Base-by-base conservation (phyloP, 345 rosid species). In the Raphanus raphanistrum region DNA sequence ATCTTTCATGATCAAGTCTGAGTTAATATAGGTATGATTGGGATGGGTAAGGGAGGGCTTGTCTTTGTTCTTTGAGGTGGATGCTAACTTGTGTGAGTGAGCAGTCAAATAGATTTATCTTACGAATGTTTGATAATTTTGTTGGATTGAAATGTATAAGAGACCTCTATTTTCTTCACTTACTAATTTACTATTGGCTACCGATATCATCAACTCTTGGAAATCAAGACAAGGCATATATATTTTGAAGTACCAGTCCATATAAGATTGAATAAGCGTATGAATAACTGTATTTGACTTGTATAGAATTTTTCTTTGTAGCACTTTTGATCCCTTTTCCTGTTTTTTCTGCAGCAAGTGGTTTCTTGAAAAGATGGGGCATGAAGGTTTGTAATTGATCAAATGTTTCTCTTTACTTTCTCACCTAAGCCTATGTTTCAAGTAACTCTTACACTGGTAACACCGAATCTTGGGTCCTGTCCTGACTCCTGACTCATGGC, bases 301-400 rank as follows among this genome's bases (percentile, higher is more conserved):
- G 25, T 29, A 6, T 63, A 69, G 27, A 48, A n/a, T 16, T 59
- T 13, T 63, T 74, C 12, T 58, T 57, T 70, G 66, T 28, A 3
- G 9, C 75, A 36, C 52, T 66, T 29, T 29, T 79, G 66, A 71
- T 38, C 26, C 25, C 80, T 57, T 52, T 80, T 69, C 12, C 38
- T 55, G 57, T 55, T 43, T 38, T 38, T 59, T 52, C 59, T 75
- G 84, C 96, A 95, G 98, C 85, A 95, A 92, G 81, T 92, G 99
- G 99, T 89, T 90, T 84, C 86, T 92, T 78, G 85, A 95, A 80
- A 92, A 91, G 88, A 79, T 88, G 84, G 98, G 98, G 21, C 89
- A 88, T 78, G 92, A 91, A 92, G 99, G 99, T 95, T 33, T 81
- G 69, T 70, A 3, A 71, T 69, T 69, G 59, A n/a, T 74, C 75